Percentiles rank a stretch among this genome's conserved stretches.
phyloP scores from a whole-genome alignment of 257 asterid genomes.

The Salvia hispanica region DNA sequence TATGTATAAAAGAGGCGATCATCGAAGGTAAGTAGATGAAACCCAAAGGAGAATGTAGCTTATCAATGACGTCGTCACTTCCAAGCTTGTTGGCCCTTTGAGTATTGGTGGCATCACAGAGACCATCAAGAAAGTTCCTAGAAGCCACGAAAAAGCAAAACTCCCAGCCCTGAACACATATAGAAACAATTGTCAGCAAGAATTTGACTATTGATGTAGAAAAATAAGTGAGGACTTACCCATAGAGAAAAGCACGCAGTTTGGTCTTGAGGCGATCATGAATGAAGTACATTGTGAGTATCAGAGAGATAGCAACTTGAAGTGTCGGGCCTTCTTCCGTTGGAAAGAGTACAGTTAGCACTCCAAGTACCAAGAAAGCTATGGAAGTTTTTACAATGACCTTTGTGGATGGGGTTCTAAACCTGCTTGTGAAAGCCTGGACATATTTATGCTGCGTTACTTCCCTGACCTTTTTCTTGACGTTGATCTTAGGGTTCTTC shows the following conservation, averaged over 20 bases:
- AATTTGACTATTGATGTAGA: constrained; percentile 6
- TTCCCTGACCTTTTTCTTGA: constrained; percentile 90
- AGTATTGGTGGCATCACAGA: constrained; percentile 93
- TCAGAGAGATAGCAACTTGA: constrained; percentile 84
- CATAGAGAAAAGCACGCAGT: constrained; percentile 75
- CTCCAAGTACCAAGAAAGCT: constrained; percentile 76
- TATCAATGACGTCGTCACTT: constrained; percentile 89
- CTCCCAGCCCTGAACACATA: constrained; percentile 71
- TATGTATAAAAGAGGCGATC: constrained; percentile 29
- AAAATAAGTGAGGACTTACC: constrained; percentile 50
- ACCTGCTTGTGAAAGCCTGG: constrained; percentile 85
- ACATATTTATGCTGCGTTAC: constrained; percentile 71
- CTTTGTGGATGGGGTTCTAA: constrained; percentile 68
- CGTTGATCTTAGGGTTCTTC: constrained; percentile 83
- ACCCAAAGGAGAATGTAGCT: constrained; percentile 88
- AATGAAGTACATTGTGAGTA: constrained; percentile 69
- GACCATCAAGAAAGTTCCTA: constrained; percentile 96
- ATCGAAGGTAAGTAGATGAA: constrained; percentile 86
- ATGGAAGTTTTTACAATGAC: constrained; percentile 72
- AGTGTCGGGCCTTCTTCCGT: constrained; percentile 98
- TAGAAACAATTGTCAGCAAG: constrained; percentile 18
- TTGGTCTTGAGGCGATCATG: constrained; percentile 80
- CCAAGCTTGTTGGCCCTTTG: constrained; percentile 87
- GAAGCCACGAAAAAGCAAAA: constrained; percentile 79
- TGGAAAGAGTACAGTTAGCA: constrained; percentile 84